Percentiles rank a stretch among this genome's conserved stretches.
phyloP scores from a whole-genome alignment of 768 basidiomycete genomes.

The Xerocomellus dryophilus region DNA sequence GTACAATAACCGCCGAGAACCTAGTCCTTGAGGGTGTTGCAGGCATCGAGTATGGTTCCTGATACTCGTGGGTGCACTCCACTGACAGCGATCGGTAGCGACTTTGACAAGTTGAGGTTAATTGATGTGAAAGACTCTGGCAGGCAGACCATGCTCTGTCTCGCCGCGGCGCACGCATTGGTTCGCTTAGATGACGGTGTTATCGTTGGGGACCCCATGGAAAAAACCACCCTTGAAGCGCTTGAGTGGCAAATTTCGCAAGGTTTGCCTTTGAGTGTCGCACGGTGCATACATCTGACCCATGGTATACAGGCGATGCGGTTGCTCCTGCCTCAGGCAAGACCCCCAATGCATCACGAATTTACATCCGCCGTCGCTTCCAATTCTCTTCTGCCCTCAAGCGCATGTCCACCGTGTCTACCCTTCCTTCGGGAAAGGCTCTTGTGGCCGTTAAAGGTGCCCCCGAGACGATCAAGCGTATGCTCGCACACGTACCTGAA shows the following conservation, averaged over 20 bases:
- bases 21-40: slow-evolving; percentile 91
- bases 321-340: slow-evolving; percentile 53
- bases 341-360: slow-evolving; percentile 53
- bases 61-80: background rate
- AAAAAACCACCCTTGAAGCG: slow-evolving; percentile 90
- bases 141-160: slow-evolving; percentile 77
- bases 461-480: slow-evolving; percentile 90
- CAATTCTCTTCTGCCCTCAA: slow-evolving; percentile 98
- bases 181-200: slow-evolving; percentile 93
- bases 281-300: background rate
- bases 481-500: slow-evolving; percentile 71
- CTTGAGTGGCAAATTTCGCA: slow-evolving; percentile 82
- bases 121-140: slow-evolving; percentile 75
- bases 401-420: slow-evolving; percentile 91
- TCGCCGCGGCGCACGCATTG: slow-evolving; percentile 93
- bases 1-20: slow-evolving; percentile 96
- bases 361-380: slow-evolving; percentile 86
- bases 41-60: slow-evolving; percentile 75
- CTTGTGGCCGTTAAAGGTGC: slow-evolving; percentile 90
- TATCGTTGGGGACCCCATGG: slow-evolving; percentile 98
- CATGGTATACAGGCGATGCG: slow-evolving; percentile 48
- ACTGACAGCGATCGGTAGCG: slow-evolving; percentile 37
- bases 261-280: slow-evolving; percentile 39
- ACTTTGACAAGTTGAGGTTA: slow-evolving; percentile 58
- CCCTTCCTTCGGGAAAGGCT: slow-evolving; percentile 57